These are phyloP conservation scores for Rutstroemia sp. DNA, from an alignment of 2,329 filamentous ascomycete species.

Conservation along the genomic window DNA sequence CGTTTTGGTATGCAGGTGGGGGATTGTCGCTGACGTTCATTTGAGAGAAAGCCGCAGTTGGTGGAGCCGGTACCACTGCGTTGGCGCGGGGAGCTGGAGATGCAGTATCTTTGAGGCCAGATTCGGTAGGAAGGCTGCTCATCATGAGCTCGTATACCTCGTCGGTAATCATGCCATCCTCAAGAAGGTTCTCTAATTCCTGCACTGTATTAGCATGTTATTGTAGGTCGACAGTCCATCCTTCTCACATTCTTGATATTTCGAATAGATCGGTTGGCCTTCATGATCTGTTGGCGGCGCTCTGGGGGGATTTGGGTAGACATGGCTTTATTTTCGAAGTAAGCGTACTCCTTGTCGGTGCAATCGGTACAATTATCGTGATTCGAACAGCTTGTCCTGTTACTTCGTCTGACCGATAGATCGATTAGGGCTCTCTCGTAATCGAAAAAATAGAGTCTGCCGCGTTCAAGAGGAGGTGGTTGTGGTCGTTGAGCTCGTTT, in stretches of 20 bases:
- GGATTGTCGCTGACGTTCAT: constrained; percentile 17
- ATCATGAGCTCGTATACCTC: constrained; percentile 69
- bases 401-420: background rate
- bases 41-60: constrained; percentile 18
- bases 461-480: constrained; percentile 1
- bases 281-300: constrained; percentile 29
- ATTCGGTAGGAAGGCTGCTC: constrained; percentile 65
- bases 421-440: constrained; percentile 4
- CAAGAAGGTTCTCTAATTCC: constrained; percentile 87
- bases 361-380: constrained; percentile 21
- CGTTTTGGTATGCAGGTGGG: constrained; percentile 26
- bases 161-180: constrained; percentile 71
- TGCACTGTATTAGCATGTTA: constrained; percentile 33
- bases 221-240: background rate
- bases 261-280: constrained; percentile 28
- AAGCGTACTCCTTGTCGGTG: constrained; percentile 18
- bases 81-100: constrained; percentile 10
- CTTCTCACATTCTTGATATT: constrained; percentile 30
- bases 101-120: constrained; percentile 38
- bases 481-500: background rate
- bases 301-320: constrained; percentile 24
- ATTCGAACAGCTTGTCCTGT: constrained; percentile 1
- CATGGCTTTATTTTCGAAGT: constrained; percentile 23
- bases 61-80: constrained; percentile 33
- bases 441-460: constrained; percentile 4